A percentile compares a stretch with the other conserved stretches of the same genome.
Evolutionary conservation across 805 yeast species (phyloP).

Genomic region (Barnettozyma populi): DNA sequence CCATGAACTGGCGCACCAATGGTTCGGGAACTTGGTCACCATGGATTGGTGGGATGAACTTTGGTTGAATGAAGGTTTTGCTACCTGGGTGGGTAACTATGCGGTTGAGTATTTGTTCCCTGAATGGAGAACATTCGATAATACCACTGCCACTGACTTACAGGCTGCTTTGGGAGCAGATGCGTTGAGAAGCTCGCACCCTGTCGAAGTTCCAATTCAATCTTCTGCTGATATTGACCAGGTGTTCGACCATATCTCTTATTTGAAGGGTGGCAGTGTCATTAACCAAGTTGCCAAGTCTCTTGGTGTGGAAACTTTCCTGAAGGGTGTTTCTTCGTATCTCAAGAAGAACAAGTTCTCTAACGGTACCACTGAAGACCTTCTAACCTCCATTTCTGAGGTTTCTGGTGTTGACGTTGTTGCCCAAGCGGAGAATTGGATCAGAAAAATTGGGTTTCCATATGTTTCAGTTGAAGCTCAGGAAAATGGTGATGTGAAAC

Average conservation of each 20-base stretch:
- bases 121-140: slow-evolving; percentile 81
- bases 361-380: slow-evolving; percentile 67
- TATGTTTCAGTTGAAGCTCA: slow-evolving; percentile 57
- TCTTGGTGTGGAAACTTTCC: slow-evolving; percentile 68
- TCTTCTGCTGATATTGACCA: slow-evolving; percentile 76
- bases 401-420: slow-evolving; percentile 69
- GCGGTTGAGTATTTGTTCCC: slow-evolving; percentile 70
- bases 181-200: slow-evolving; percentile 75
- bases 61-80: slow-evolving; percentile 86
- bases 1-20: slow-evolving; percentile 87
- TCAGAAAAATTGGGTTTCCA: slow-evolving; percentile 74
- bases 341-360: slow-evolving; percentile 70
- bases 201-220: slow-evolving; percentile 77
- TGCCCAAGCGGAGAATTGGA: slow-evolving; percentile 70
- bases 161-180: slow-evolving; percentile 72
- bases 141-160: slow-evolving; percentile 64
- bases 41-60: slow-evolving; percentile 93
- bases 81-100: slow-evolving; percentile 87
- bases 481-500: slow-evolving; percentile 38
- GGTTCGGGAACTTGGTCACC: slow-evolving; percentile 87
- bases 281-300: slow-evolving; percentile 72
- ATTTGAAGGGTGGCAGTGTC: slow-evolving; percentile 74
- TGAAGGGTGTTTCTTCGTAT: slow-evolving; percentile 73
- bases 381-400: slow-evolving; percentile 65
- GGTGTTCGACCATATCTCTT: slow-evolving; percentile 79